These are phyloP conservation scores for Ceriops tagal DNA, from an alignment of 345 rosid species.

Conservation along the genomic window DNA sequence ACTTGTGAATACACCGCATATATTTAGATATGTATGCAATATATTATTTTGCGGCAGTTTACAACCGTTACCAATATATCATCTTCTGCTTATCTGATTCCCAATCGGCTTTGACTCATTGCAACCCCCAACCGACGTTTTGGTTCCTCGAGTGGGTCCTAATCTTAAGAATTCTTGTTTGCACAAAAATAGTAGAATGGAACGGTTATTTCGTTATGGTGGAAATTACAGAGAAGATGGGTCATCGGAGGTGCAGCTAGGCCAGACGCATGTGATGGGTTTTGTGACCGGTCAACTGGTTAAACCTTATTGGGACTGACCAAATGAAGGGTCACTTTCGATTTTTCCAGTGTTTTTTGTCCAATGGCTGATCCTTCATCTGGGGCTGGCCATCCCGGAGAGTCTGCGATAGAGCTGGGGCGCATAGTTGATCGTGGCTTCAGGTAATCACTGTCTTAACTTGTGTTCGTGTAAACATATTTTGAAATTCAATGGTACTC, in stretches of 20 bases:
- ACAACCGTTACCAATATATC: too few species aligned
- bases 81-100: too few species aligned
- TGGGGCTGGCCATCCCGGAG: slow-evolving; percentile 91
- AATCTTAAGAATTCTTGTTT: too few species aligned
- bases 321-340: slow-evolving; percentile 75
- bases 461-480: too few species aligned
- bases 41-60: too few species aligned
- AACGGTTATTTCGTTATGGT: background rate
- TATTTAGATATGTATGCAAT: too few species aligned
- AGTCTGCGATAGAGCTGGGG: slow-evolving; percentile 84
- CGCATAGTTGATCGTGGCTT: too few species aligned
- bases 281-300: slow-evolving; percentile 74
- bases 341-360: slow-evolving; percentile 74
- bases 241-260: slow-evolving; percentile 88
- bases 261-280: slow-evolving; percentile 91
- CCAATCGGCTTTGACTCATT: too few species aligned
- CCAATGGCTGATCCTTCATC: slow-evolving; percentile 98
- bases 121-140: too few species aligned
- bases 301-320: slow-evolving; percentile 39
- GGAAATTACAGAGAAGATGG: slow-evolving; percentile 69
- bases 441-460: too few species aligned
- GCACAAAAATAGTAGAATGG: background rate
- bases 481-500: background rate
- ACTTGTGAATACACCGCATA: too few species aligned
- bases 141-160: too few species aligned